Conservation (phyloP, 192 early-diverging fungal species). For the Geranomyces michiganensis region DNA sequence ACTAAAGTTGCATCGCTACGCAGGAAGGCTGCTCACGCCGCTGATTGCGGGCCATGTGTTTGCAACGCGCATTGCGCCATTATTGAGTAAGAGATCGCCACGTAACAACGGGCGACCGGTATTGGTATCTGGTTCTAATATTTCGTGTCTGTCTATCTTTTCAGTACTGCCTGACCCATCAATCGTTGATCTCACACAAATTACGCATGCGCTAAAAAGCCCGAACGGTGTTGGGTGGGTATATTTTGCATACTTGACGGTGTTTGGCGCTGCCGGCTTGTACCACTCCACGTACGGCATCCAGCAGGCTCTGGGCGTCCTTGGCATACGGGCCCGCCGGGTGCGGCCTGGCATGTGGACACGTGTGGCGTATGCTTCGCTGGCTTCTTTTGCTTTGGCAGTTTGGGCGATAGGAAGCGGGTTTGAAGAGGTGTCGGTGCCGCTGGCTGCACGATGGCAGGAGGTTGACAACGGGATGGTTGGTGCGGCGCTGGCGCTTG, state of each 20-base stretch:
- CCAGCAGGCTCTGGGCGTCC: slow-evolving; percentile 6
- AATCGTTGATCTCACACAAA: slow-evolving; percentile 32
- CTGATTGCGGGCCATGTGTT: slow-evolving; percentile 23
- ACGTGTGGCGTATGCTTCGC: neutral
- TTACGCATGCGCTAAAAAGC: slow-evolving; percentile 13
- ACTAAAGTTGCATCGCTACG: slow-evolving; percentile 18
- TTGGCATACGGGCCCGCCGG: neutral
- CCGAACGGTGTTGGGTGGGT: neutral
- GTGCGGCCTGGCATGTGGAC: slow-evolving; percentile 26
- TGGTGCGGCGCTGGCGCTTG: neutral
- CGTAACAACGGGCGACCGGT: too few species aligned
- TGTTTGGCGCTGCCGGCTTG: slow-evolving; percentile 29
- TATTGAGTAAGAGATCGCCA: too few species aligned
- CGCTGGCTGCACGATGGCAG: slow-evolving; percentile 27
- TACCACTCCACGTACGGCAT: slow-evolving; percentile 37
- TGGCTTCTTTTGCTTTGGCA: slow-evolving; percentile 6
- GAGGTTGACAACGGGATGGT: slow-evolving; percentile 17
- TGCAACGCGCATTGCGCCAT: slow-evolving; percentile 25
- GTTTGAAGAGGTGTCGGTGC: slow-evolving; percentile 29
- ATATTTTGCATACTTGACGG: slow-evolving; percentile 22
- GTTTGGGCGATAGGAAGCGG: slow-evolving; percentile 19
- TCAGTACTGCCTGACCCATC: slow-evolving; percentile 24
- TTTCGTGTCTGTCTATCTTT: too few species aligned
- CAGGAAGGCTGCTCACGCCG: slow-evolving; percentile 24
- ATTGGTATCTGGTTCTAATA: neutral